phyloP scores from a whole-genome alignment of 2,329 filamentous ascomycete species.

The Penicillium janthinellum region DNA sequence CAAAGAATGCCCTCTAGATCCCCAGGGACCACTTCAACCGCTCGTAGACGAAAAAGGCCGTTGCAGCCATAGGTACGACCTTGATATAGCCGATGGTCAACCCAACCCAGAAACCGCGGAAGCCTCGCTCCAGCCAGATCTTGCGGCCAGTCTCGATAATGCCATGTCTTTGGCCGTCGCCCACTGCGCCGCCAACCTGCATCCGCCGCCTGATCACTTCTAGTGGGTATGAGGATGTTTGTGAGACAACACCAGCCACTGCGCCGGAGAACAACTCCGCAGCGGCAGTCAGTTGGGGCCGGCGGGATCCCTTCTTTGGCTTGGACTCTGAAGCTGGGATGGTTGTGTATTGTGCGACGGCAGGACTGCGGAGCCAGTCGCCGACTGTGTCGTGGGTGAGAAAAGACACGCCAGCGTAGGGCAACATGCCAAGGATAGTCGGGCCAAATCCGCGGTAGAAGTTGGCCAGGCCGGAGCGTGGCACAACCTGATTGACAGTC shows the following conservation, averaged over 20 bases:
- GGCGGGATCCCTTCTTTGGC: slow-evolving; percentile 52
- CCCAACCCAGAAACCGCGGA: slow-evolving; percentile 86
- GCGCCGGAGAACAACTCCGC: slow-evolving; percentile 85
- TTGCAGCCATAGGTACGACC: slow-evolving; percentile 84
- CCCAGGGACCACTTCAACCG: slow-evolving; percentile 65
- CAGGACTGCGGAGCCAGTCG: slow-evolving; percentile 74
- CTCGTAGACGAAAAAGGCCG: slow-evolving; percentile 69
- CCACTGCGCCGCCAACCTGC: slow-evolving; percentile 94
- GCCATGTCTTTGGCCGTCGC: slow-evolving; percentile 77
- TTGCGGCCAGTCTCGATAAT: slow-evolving; percentile 76
- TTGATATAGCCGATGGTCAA: slow-evolving; percentile 95
- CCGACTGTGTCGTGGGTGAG: slow-evolving; percentile 89
- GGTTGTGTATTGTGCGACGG: slow-evolving; percentile 72
- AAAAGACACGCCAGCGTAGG: slow-evolving; percentile 94
- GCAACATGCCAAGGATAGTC: slow-evolving; percentile 90
- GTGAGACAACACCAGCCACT: slow-evolving; percentile 81
- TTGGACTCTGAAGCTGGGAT: slow-evolving; percentile 60
- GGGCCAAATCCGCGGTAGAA: slow-evolving; percentile 95
- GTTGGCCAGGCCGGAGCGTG: slow-evolving; percentile 73
- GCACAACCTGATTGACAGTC: slow-evolving; percentile 55
- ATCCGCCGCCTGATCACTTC: slow-evolving; percentile 91
- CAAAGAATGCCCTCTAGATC: slow-evolving; percentile 53
- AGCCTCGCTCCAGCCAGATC: slow-evolving; percentile 75
- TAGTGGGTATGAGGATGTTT: slow-evolving; percentile 89
- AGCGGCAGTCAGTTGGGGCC: slow-evolving; percentile 76